Evolutionary conservation across 1,139 yeast genomes (phyloP).

Genomic region (Zhuliangozyma blackwelliae): DNA sequence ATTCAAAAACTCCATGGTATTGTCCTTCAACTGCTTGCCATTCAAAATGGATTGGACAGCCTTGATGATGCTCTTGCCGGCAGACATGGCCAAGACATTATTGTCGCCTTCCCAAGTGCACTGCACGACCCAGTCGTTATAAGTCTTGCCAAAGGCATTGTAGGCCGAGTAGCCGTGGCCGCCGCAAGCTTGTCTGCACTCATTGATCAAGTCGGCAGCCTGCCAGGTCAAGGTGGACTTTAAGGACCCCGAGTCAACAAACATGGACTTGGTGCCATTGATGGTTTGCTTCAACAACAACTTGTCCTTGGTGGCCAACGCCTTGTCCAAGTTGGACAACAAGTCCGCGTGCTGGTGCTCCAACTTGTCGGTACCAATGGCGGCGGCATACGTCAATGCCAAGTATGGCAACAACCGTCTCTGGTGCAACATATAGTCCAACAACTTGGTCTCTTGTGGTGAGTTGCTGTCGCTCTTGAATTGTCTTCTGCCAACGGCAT

Average conservation of each 20-base stretch:
- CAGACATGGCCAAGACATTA: conserved; percentile 75
- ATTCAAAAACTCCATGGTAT: conserved; percentile 13
- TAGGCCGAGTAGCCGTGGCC: conserved; percentile 94
- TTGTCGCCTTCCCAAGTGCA: conserved; percentile 99
- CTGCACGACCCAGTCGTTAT: conserved; percentile 90
- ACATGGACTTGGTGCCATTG: conserved; percentile 66
- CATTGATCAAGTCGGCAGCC: conserved; percentile 73
- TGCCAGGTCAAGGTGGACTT: conserved; percentile 91
- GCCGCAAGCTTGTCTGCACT: conserved; percentile 94
- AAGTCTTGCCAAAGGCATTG: conserved; percentile 86
- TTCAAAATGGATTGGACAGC: conserved; percentile 31
- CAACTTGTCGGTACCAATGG: conserved; percentile 68
- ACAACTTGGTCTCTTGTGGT: conserved; percentile 53
- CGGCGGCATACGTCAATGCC: conserved; percentile 75
- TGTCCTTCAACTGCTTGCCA: conserved; percentile 10
- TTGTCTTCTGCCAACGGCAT: conserved; percentile 87
- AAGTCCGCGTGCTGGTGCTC: conserved; percentile 50
- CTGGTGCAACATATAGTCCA: conserved; percentile 85
- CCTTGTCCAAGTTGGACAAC: conserved; percentile 52
- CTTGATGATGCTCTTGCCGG: conserved; percentile 74
- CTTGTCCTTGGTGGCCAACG: conserved; percentile 42
- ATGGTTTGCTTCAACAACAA: conserved; percentile 47
- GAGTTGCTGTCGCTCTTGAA: conserved; percentile 45
- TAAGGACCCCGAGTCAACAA: conserved; percentile 82
- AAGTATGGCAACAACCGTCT: conserved; percentile 76